Percentiles rank a stretch among this genome's conserved stretches.
These are phyloP conservation scores for Agrocybe praecox DNA, from an alignment of 768 basidiomycete species.

Conservation along the genomic window DNA sequence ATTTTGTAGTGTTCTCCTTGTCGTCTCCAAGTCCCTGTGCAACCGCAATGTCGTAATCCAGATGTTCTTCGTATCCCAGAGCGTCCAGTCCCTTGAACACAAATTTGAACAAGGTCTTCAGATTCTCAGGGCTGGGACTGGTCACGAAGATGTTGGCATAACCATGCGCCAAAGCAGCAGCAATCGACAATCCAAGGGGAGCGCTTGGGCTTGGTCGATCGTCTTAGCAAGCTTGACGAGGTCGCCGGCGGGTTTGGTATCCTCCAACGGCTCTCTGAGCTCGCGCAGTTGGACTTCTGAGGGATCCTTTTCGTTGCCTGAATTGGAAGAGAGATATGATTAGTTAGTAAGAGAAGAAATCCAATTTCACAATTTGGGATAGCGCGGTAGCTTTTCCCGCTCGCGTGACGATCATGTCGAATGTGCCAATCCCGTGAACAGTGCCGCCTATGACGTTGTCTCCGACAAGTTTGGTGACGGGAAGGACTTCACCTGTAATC, in stretches of 20 bases:
- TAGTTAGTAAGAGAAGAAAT: too few relatives aligned
- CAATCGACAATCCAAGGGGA: constrained; percentile 93
- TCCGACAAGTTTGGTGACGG: constrained; percentile 81
- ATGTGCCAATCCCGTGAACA: constrained; percentile 94
- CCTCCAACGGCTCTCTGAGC: constrained; percentile 75
- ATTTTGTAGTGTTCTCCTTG: constrained; percentile 79
- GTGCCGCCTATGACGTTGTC: constrained; percentile 95
- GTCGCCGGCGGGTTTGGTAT: constrained; percentile 86
- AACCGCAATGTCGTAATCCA: constrained; percentile 96
- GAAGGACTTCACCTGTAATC: constrained; percentile 92
- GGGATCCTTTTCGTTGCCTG: constrained; percentile 32
- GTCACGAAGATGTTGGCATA: constrained; percentile 99
- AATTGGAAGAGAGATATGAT: too few relatives aligned
- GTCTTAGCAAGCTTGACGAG: constrained; percentile 91
- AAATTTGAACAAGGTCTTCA: constrained; percentile 98
- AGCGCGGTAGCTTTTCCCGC: constrained; percentile 97
- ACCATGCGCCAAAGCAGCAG: constrained; percentile 89
- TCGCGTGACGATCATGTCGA: constrained; percentile 94
- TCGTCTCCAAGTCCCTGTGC: constrained; percentile 72
- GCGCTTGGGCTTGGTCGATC: constrained; percentile 90
- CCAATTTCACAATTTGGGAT: constrained; percentile 93
- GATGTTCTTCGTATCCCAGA: constrained; percentile 94
- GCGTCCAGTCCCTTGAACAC: constrained; percentile 96
- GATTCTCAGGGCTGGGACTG: constrained; percentile 94
- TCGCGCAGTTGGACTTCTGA: constrained; percentile 69